A percentile compares a stretch with the other conserved stretches of the same genome.
These are phyloP conservation scores for Nigrospora sphaerica DNA, from an alignment of 2,329 filamentous ascomycete genomes.

Conservation along the genomic window DNA sequence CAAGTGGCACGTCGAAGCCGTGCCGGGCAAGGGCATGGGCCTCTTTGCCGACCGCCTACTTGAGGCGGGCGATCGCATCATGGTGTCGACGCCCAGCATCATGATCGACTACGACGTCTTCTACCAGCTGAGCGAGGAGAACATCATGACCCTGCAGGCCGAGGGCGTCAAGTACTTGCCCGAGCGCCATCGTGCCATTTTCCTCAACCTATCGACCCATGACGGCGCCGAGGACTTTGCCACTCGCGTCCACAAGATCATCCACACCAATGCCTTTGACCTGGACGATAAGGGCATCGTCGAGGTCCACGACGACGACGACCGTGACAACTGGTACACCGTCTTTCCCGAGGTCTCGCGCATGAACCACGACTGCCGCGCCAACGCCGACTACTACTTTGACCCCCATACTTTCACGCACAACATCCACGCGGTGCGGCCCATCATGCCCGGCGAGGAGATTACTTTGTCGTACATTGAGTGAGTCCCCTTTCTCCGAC, in stretches of 20 bases:
- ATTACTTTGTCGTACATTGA: slow-evolving; percentile 35
- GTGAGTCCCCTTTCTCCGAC: slow-evolving; percentile 9
- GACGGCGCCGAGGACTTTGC: slow-evolving; percentile 14
- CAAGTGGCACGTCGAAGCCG: slow-evolving; percentile 24
- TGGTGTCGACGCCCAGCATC: slow-evolving; percentile 28
- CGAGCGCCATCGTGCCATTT: slow-evolving; percentile 16
- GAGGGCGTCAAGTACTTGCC: slow-evolving; percentile 23
- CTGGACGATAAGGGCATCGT: slow-evolving; percentile 22
- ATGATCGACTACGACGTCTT: slow-evolving; percentile 32
- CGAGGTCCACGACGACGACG: slow-evolving; percentile 13
- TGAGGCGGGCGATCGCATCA: slow-evolving; percentile 27
- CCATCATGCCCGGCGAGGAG: slow-evolving; percentile 33
- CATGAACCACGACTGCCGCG: slow-evolving; percentile 38
- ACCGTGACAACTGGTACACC: slow-evolving; percentile 20
- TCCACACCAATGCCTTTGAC: slow-evolving; percentile 31
- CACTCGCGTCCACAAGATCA: slow-evolving; percentile 25
- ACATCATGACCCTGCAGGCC: slow-evolving; percentile 23
- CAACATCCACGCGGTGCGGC: slow-evolving; percentile 28
- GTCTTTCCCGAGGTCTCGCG: slow-evolving; percentile 34
- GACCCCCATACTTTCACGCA: slow-evolving; percentile 30
- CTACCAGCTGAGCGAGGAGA: slow-evolving; percentile 14
- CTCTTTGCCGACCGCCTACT: slow-evolving; percentile 26
- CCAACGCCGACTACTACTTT: slow-evolving; percentile 36
- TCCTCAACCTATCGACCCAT: slow-evolving; percentile 30
- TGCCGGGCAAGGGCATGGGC: slow-evolving; percentile 31